Conservation (phyloP, 495 filamentous ascomycete species). For the Achaetomiella virescens region DNA sequence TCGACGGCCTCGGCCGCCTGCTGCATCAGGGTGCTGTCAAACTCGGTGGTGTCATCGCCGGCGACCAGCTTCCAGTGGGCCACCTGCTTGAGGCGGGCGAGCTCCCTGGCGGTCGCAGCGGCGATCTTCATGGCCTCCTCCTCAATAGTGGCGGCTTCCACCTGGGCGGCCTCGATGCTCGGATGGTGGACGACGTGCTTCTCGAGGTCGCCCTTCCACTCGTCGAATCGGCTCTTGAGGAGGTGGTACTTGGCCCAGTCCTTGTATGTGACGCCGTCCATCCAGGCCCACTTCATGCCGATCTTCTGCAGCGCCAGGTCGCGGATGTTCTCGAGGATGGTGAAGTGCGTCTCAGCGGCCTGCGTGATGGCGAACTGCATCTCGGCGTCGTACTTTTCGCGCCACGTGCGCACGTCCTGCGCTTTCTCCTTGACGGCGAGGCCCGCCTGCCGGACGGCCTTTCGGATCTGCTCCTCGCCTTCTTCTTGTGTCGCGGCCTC, state of each 20-base stretch:
- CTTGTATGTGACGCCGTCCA: slow-evolving; percentile 90
- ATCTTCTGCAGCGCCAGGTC: slow-evolving; percentile 91
- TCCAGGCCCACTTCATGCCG: slow-evolving; percentile 96
- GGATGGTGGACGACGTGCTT: slow-evolving; percentile 64
- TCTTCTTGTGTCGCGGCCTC: slow-evolving; percentile 40
- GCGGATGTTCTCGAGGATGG: slow-evolving; percentile 74
- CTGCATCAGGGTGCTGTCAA: slow-evolving; percentile 45
- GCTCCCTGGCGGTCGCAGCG: slow-evolving; percentile 72
- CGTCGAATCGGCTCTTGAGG: slow-evolving; percentile 73
- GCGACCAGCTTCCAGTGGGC: slow-evolving; percentile 79
- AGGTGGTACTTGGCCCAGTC: slow-evolving; percentile 91
- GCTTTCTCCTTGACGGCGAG: slow-evolving; percentile 72
- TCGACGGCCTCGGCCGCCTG: slow-evolving; percentile 37
- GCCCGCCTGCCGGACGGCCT: slow-evolving; percentile 66
- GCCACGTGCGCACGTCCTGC: slow-evolving; percentile 75
- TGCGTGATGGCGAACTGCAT: slow-evolving; percentile 61
- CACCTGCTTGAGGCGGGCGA: slow-evolving; percentile 76
- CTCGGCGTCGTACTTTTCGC: slow-evolving; percentile 63
- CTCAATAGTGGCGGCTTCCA: slow-evolving; percentile 63
- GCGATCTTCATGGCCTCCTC: slow-evolving; percentile 73
- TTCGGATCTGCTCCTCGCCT: slow-evolving; percentile 56
- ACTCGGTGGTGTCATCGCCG: slow-evolving; percentile 69
- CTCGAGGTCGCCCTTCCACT: slow-evolving; percentile 78
- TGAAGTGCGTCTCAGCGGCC: slow-evolving; percentile 73
- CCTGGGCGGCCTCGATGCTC: slow-evolving; percentile 61